Evolutionary conservation across 192 early-diverging fungal species (phyloP), one percentile per base, ranked within the genome.

Genomic region (Powellomyces hirtus): DNA sequence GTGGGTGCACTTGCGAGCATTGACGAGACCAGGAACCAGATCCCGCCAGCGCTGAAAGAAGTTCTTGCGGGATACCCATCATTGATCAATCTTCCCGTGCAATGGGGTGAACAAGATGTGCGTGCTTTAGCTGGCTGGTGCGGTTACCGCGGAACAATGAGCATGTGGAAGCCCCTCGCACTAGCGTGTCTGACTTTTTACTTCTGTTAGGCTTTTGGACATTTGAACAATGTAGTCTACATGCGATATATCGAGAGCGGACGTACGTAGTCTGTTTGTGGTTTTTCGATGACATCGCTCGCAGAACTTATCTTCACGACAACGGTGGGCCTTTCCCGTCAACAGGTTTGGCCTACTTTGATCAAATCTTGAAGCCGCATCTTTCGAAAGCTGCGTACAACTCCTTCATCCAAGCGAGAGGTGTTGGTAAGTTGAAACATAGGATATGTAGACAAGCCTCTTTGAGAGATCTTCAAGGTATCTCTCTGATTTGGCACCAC

Each of bases 161-260:
- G n/a, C n/a, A n/a, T n/a, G 40, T 42, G 40, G 40, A 8, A 42
- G 40, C 40, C 10, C 40, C 40, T 18, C 18, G 40, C 8, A 42
- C 40, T 11, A 42, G 18, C 40, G 40, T 18, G 8, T 42, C 8
- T 11, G 18, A 8, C 18, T 42, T 42, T 42, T 42, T 42, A 42
- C 18, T 42, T 42, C 40, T 42, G 40, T 18, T 40, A 69, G 59
- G 64, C 68, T 0, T 81, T 73, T 66, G 74, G 71, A 44, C 79
- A 81, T 40, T 29, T 81, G 38, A 81, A 81, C 59, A 81, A 81
- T 49, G 77, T 77, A n/a, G 38, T 62, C 30, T 81, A 79, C 58
- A 26, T 81, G n/a, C 70, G 74, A 34, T 80, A 71, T 50, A 52
- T 67, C 46, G 74, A 76, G 38, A 46, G 44, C 24, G 74, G 56